These are phyloP conservation scores for Colletotrichum costaricense DNA, from an alignment of 2,329 filamentous ascomycete species.

Conservation along the genomic window DNA sequence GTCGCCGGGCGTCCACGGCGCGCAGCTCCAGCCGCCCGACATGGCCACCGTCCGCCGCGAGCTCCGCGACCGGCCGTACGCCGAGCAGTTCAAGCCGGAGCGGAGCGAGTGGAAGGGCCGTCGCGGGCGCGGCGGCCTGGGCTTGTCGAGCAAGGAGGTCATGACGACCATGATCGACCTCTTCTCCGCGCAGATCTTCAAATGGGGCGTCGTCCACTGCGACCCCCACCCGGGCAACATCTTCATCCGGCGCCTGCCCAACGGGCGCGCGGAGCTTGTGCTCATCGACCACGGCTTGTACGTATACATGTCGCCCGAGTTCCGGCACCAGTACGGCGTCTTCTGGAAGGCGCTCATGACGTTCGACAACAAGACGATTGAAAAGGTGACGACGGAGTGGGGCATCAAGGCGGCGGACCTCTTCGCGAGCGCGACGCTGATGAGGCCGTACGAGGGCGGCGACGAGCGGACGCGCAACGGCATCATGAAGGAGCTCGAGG, in stretches of 20 bases:
- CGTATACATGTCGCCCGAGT: slow-evolving; percentile 86
- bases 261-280: slow-evolving; percentile 87
- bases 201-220: slow-evolving; percentile 95
- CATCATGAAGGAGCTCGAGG: slow-evolving; percentile 73
- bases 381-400: slow-evolving; percentile 80
- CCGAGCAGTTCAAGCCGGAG: slow-evolving; percentile 80
- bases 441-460: slow-evolving; percentile 91
- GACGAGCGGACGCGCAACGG: slow-evolving; percentile 73
- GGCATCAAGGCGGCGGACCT: slow-evolving; percentile 90
- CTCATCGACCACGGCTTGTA: slow-evolving; percentile 98
- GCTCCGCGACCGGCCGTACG: slow-evolving; percentile 62
- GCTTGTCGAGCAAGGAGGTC: slow-evolving; percentile 83
- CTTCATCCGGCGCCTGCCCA: slow-evolving; percentile 87
- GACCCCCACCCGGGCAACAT: slow-evolving; percentile 98
- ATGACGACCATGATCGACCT: slow-evolving; percentile 98
- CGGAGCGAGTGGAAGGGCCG: slow-evolving; percentile 82
- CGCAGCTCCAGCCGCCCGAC: slow-evolving; percentile 65
- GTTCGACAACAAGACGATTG: slow-evolving; percentile 87
- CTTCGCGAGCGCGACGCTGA: slow-evolving; percentile 89
- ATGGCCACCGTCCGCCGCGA: slow-evolving; percentile 57
- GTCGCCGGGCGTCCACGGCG: slow-evolving; percentile 81
- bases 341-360: slow-evolving; percentile 97
- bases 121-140: slow-evolving; percentile 81
- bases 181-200: slow-evolving; percentile 98
- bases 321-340: slow-evolving; percentile 85